These are phyloP conservation scores for Calonectria pseudoturangicola DNA, from an alignment of 2,329 filamentous ascomycete genomes.

Conservation along the genomic window DNA sequence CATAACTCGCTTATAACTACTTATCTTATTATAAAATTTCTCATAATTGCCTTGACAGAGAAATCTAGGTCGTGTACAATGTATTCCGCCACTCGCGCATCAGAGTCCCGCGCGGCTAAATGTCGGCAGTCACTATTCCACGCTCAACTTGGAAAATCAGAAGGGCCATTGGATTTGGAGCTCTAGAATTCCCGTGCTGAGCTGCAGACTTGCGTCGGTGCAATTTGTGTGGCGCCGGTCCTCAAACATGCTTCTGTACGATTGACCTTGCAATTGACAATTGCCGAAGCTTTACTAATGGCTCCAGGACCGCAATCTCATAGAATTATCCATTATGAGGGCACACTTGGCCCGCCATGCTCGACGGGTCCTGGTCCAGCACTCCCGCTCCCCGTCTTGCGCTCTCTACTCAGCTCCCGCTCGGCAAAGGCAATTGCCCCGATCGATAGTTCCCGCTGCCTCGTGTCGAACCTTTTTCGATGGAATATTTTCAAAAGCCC, in stretches of 20 bases:
- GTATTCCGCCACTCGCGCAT: too few relatives aligned
- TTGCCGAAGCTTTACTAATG: conserved; percentile 34
- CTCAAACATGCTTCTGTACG: conserved; percentile 55
- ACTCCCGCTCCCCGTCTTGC: conserved; percentile 59
- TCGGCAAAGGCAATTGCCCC: conserved; percentile 54
- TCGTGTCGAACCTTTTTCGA: conserved; percentile 72
- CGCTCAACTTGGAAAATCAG: conserved; percentile 51
- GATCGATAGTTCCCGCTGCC: conserved; percentile 47
- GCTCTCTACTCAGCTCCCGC: conserved; percentile 56
- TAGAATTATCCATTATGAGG: conserved; percentile 64
- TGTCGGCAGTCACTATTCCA: conserved; percentile 43
- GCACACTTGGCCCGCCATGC: conserved; percentile 67
- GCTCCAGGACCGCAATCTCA: conserved; percentile 47
- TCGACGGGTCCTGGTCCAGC: conserved; percentile 62
- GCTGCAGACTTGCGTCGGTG: conserved; percentile 35
- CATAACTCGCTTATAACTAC: too few relatives aligned
- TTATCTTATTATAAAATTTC: too few relatives aligned
- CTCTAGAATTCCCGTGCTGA: conserved; percentile 45
- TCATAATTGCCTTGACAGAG: too few relatives aligned
- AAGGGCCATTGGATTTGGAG: conserved; percentile 49
- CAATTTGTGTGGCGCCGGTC: conserved; percentile 41
- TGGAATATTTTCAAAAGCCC: conserved; percentile 76
- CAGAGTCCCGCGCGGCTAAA: conserved; percentile 46
- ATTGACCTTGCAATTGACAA: not conserved
- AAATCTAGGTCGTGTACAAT: too few relatives aligned